phyloP scores from a whole-genome alignment of 805 yeast species.

The Jamesozyma jinghongensis region DNA sequence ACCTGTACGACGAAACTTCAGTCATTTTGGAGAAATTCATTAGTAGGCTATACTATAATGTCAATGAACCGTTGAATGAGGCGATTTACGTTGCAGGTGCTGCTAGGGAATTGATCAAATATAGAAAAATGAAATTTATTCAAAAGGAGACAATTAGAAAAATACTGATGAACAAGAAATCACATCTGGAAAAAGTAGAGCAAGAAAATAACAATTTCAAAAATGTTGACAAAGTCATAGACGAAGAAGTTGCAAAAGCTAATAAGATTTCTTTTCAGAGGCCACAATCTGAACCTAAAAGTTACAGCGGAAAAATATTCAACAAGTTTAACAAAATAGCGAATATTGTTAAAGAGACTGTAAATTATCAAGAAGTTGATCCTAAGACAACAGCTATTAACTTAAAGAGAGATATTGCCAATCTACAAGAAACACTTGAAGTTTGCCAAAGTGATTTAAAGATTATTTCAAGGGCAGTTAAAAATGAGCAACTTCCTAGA shows the following conservation, averaged over 20 bases:
- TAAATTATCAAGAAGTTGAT: slow-evolving; percentile 26
- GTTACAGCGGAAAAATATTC: slow-evolving; percentile 22
- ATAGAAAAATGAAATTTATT: slow-evolving; percentile 23
- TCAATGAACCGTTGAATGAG: slow-evolving; percentile 28
- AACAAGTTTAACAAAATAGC: slow-evolving; percentile 26
- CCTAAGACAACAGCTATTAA: slow-evolving; percentile 14
- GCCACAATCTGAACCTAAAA: slow-evolving; percentile 3
- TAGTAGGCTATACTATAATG: slow-evolving; percentile 25
- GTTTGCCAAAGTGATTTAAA: slow-evolving; percentile 27
- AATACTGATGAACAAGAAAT: slow-evolving; percentile 15
- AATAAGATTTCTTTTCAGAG: slow-evolving; percentile 15
- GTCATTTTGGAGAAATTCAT: slow-evolving; percentile 21
- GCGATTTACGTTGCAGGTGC: slow-evolving; percentile 26
- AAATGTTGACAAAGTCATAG: slow-evolving; percentile 18
- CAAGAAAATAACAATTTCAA: slow-evolving; percentile 19
- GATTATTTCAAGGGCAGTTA: slow-evolving; percentile 25
- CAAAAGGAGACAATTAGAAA: slow-evolving; percentile 24
- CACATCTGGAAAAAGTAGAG: slow-evolving; percentile 22
- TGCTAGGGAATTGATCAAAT: slow-evolving; percentile 25
- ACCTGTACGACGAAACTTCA: slow-evolving; percentile 21
- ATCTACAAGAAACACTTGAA: slow-evolving; percentile 14
- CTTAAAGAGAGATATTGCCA: slow-evolving; percentile 19
- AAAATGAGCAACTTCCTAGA: slow-evolving; percentile 27
- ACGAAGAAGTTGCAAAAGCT: slow-evolving; percentile 16
- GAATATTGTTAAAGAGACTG: slow-evolving; percentile 26